Evolutionary conservation across 1,284 basidiomycete genomes (phyloP).

Genomic region (Malassezia restricta): DNA sequence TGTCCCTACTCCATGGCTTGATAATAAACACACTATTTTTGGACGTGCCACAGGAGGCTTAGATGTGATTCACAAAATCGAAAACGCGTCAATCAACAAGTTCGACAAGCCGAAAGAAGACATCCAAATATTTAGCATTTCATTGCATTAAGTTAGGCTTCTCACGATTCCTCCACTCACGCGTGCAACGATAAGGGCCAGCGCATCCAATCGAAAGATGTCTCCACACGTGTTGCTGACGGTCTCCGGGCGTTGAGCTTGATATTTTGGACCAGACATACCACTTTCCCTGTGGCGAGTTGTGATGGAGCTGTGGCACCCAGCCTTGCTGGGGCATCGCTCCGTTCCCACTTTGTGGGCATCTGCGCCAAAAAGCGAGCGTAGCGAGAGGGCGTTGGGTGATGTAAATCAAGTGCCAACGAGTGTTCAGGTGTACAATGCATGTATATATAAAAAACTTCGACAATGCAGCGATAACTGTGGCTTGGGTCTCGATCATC

Average conservation of each 20-base stretch:
- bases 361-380: background rate
- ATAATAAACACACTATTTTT: conserved; percentile 54
- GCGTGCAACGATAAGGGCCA: too few relatives aligned
- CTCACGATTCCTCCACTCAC: too few relatives aligned
- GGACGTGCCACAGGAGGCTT: conserved; percentile 51
- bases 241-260: too few relatives aligned
- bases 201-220: too few relatives aligned
- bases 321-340: conserved; percentile 6
- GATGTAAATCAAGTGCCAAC: conserved; percentile 7
- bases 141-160: background rate
- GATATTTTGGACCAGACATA: too few relatives aligned
- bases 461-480: conserved; percentile 3
- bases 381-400: background rate
- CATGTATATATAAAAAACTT: conserved; percentile 6
- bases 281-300: too few relatives aligned
- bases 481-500: conserved; percentile 8
- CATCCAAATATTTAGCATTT: conserved; percentile 21
- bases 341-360: conserved; percentile 11
- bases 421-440: conserved; percentile 15
- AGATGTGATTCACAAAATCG: conserved; percentile 63
- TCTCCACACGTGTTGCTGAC: too few relatives aligned
- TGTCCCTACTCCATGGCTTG: conserved; percentile 81
- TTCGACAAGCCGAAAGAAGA: conserved; percentile 45
- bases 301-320: conserved; percentile 11
- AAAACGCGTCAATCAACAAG: conserved; percentile 54